Evolutionary conservation across 2,329 filamentous ascomycete genomes (phyloP), one percentile per base, ranked within the genome.

Genomic region (Talaromyces sp.): DNA sequence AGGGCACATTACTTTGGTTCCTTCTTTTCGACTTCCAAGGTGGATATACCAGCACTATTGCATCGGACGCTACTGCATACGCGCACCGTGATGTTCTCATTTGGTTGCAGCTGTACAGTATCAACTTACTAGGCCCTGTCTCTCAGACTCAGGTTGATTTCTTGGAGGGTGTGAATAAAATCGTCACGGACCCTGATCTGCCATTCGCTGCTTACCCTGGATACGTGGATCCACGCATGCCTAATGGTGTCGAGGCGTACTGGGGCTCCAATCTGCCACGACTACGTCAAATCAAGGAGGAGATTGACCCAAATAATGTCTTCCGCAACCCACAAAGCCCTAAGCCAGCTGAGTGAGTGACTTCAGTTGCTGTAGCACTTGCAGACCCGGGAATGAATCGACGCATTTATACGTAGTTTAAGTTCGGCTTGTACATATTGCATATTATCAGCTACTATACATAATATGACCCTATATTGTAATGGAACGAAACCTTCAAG

Each of bases 281-380:
- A 16, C 68, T 86, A 47, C 69, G 75, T 48, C 49, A 70, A 51
- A 71, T 85, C 41, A 86, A 86, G 70, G 57, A 66, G 11, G 69
- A 65, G 2, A 80, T 77, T 67, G 83, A 86, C 61, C 79, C 82
- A 0, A 56, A 66, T 2, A 77, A 83, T 55, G 51, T 82, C 1
- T 85, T 86, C 61, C 77, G 77, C 41, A 85, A 86, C 55, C 82
- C 82, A 0, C 82, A 85, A 65, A 84, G 69, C 43, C 56, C 53
- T 9, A 39, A 24, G 29, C 50, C 54, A 35, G 47, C 50, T 10
- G 44, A 20, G 19, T 27, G 5, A 17, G n/a, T 42, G 40, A 3
- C 2, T 16, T 27, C 1, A 3, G 13, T 14, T 19, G 13, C 8
- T 27, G 6, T 35, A 35, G 32, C 11, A 14, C 5, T 14, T 35